Conservation (phyloP, 2,329 filamentous ascomycete species). For the Dendryphion nanum region DNA sequence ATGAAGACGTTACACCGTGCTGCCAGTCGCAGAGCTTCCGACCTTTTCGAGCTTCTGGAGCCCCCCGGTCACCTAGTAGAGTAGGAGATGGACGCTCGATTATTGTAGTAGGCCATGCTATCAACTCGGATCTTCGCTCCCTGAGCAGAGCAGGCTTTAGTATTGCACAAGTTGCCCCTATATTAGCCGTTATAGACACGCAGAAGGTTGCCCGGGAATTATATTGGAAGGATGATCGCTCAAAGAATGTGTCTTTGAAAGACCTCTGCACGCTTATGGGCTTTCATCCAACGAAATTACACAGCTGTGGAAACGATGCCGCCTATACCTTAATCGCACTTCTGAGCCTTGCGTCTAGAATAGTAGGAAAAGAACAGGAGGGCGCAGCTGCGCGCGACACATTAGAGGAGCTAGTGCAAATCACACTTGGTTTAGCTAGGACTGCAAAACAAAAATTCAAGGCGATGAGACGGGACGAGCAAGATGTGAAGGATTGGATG, state of each 20-base stretch:
- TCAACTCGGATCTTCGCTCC: constrained; percentile 2
- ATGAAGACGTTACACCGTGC: constrained; percentile 5
- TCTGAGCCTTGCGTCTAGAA: constrained; percentile 5
- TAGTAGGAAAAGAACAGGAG: background rate
- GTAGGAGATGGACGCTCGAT: constrained; percentile 3
- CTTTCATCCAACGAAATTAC: constrained; percentile 5
- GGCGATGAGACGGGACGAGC: background rate
- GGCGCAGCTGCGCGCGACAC: background rate
- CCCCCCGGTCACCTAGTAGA: background rate
- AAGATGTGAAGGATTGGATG: background rate
- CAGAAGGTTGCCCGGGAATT: constrained; percentile 8
- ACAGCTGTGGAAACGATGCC: constrained; percentile 8
- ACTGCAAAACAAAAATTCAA: background rate
- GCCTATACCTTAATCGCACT: constrained; percentile 7
- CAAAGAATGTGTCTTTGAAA: constrained; percentile 7
- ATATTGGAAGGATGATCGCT: constrained; percentile 6
- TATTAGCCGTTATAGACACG: constrained; percentile 9
- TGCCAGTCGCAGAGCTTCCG: constrained; percentile 5
- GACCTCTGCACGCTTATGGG: constrained; percentile 7
- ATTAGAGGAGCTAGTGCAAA: constrained; percentile 1
- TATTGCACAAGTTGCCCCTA: constrained; percentile 2
- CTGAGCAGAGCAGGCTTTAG: constrained; percentile 4
- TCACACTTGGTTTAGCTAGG: background rate
- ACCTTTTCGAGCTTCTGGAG: constrained; percentile 2
- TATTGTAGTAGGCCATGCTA: constrained; percentile 4